phyloP scores from a whole-genome alignment of 305 asterid genomes.

The Striga hermonthica region DNA sequence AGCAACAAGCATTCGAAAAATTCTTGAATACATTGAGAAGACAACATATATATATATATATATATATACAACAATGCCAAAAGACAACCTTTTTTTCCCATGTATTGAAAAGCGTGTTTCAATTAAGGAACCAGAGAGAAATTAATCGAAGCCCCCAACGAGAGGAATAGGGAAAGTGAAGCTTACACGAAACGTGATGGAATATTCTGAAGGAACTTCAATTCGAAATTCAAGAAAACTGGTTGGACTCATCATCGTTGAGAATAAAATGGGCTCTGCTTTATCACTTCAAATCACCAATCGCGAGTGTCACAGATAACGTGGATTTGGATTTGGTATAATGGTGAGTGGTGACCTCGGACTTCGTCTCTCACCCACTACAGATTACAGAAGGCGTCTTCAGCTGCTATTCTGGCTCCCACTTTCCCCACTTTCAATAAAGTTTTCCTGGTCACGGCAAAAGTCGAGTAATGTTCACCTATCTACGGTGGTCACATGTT shows the following conservation, averaged over 20 bases:
- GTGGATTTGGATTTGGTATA: too few relatives aligned
- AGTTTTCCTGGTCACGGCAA: too few relatives aligned
- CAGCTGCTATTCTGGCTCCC: too few relatives aligned
- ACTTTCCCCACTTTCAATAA: too few relatives aligned
- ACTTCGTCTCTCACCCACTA: too few relatives aligned
- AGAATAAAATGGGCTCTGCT: too few relatives aligned
- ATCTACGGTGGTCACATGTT: too few relatives aligned
- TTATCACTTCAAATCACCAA: too few relatives aligned
- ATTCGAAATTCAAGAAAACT: neutral
- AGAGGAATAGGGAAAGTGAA: conserved; percentile 35
- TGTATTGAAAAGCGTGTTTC: conserved; percentile 24
- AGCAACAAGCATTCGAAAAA: conserved; percentile 23
- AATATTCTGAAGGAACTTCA: conserved; percentile 46
- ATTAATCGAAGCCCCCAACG: conserved; percentile 16
- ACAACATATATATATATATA: conserved; percentile 20
- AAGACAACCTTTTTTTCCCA: conserved; percentile 28
- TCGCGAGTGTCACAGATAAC: too few relatives aligned
- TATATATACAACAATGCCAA: conserved; percentile 25
- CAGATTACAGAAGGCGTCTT: too few relatives aligned
- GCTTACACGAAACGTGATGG: conserved; percentile 54
- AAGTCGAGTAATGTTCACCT: too few relatives aligned
- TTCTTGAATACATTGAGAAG: conserved; percentile 3
- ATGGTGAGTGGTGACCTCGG: too few relatives aligned
- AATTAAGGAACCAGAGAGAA: conserved; percentile 15
- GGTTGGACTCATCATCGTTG: neutral